Evolutionary conservation across 2,329 filamentous ascomycete genomes (phyloP), one percentile per base, ranked within the genome.

Genomic region (Elsinoe ampelina): DNA sequence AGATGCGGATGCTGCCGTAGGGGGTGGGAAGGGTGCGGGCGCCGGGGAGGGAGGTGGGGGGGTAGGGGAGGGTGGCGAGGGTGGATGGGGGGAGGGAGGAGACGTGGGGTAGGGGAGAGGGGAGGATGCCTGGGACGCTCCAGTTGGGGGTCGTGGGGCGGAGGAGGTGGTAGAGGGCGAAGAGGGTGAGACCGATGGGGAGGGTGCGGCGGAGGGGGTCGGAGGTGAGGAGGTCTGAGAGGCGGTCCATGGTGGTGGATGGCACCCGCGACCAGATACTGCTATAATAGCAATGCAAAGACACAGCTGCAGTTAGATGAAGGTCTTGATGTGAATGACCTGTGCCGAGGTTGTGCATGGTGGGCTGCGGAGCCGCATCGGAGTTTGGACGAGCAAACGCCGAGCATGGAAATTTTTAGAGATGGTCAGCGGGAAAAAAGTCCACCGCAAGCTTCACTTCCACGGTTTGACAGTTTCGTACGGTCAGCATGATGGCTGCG

Each of bases 1-100:
- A 92, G 2, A 88, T 83, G 45, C 84, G 75, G 60, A 88, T 80
- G 3, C 73, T 80, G 13, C 89, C 88, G 66, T 88, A 90, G 2
- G 84, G 81, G 3, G 82, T 85, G 11, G 74, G 67, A 13, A 93
- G 82, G 66, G 89, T 81, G 58, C 87, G 78, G 0, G 74, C 80
- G 5, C 87, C 85, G 0, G 86, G 86, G 12, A 91, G 77, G 13
- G 80, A 78, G 68, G 89, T 79, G 2, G 82, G 82, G 1, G 86
- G 86, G 68, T 93, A 89, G 0, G 75, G 72, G 1, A 76, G 61
- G 5, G 64, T 57, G 5, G 65, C 56, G 3, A 66, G 60, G 38
- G 38, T 62, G 17, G 64, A 58, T 42, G 20, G 19, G 8, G 65
- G 61, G 12, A 72, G 61, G 1, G 59, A 35, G 11, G 65, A 63